Base-by-base conservation (phyloP, 2,329 filamentous ascomycete genomes). In the Cladosporium oxysporum region DNA sequence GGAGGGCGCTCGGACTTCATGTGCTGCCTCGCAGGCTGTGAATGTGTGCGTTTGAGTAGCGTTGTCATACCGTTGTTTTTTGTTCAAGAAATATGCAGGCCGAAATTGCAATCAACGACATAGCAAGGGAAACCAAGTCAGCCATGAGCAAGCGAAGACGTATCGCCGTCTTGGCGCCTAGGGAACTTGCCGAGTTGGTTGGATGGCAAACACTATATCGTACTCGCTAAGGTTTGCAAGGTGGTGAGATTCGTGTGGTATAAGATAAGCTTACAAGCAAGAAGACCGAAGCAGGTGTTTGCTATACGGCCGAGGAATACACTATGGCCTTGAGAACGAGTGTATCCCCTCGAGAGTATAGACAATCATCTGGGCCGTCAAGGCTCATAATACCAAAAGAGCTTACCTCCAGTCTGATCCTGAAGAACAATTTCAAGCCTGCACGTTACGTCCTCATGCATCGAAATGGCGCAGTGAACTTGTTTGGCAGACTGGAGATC, bases 1-100 rank as follows among this genome's bases (percentile, higher is more conserved):
- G 28, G 52, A 31, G 52, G 52, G 52, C 52, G 52, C 52, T 55
- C 52, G 52, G 52, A 55, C 52, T 33, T 52, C 26, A 29, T 31
- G 26, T 52, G 23, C 18, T 2, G 4, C 3, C 4, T 37, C 35
- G 35, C 35, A 18, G 35, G 35, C 35, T 41, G 35, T 41, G 35
- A 41, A 41, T 41, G 16, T 41, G 8, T 47, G 41, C 8, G n/a
- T 16, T n/a, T 47, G 41, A 21, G 41, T 47, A 47, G 41, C 41
- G n/a, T 12, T n/a, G 41, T 21, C 41, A 21, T 47, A 47, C 10
- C n/a, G 5, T 47, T n/a, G 10, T 0, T 47, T 47, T 47, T 47
- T 21, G 41, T 47, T 47, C 10, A 7, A n/a, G 1, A 47, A n/a
- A 23, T 47, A 3, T 21, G 5, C 41, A 21, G 11, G 12, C n/a